These are phyloP conservation scores for Komagataella mondaviorum DNA, from an alignment of 805 yeast genomes.

Conservation along the genomic window DNA sequence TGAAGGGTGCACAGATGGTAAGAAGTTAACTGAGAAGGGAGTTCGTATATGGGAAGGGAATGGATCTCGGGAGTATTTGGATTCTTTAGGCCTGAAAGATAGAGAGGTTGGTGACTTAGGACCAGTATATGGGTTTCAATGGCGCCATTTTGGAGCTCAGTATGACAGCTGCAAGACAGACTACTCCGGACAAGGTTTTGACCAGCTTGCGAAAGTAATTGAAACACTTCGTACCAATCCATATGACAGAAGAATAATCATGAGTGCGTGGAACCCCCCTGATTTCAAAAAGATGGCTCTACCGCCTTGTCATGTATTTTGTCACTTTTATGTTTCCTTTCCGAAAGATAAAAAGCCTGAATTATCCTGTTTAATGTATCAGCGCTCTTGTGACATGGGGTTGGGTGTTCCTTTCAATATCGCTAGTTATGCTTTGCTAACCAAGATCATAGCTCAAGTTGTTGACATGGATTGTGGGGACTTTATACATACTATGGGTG, in stretches of 20 bases:
- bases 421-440: conserved; percentile 88
- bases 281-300: conserved; percentile 90
- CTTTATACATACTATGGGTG: conserved; percentile 91
- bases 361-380: conserved; percentile 82
- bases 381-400: conserved; percentile 99
- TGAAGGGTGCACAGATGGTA: conserved; percentile 81
- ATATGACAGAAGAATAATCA: conserved; percentile 83
- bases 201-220: conserved; percentile 75
- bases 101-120: conserved; percentile 93
- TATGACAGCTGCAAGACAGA: conserved; percentile 80
- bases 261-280: conserved; percentile 98
- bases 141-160: conserved; percentile 98
- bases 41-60: conserved; percentile 99
- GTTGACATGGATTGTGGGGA: conserved; percentile 94
- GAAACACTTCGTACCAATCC: conserved; percentile 77
- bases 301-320: conserved; percentile 96
- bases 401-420: conserved; percentile 98
- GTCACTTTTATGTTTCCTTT: conserved; percentile 87
- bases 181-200: conserved; percentile 79
- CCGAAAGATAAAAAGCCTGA: conserved; percentile 51
- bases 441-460: conserved; percentile 93
- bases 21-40: conserved; percentile 62
- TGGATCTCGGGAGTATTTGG: conserved; percentile 86
- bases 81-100: conserved; percentile 63
- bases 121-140: conserved; percentile 97